phyloP scores from a whole-genome alignment of 192 early-diverging fungal species.

The Coemansia sp. region DNA sequence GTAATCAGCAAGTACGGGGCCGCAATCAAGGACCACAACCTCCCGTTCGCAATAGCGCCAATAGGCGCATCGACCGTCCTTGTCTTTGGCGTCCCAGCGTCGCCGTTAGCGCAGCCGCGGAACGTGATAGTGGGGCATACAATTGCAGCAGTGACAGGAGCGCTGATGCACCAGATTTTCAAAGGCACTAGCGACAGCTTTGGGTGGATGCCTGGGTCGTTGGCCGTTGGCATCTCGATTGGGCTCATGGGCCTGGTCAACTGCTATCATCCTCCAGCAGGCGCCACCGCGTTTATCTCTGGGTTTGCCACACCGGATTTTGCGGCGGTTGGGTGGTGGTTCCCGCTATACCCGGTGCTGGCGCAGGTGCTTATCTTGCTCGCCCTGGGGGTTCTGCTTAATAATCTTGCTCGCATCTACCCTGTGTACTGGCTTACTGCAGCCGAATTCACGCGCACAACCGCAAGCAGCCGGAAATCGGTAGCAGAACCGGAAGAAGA shows the following conservation, averaged over 20 bases:
- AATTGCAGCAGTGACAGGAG: conserved; percentile 36
- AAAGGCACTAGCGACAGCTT: conserved; percentile 26
- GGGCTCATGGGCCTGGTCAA: conserved; percentile 47
- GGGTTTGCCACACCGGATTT: conserved; percentile 35
- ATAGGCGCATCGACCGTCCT: conserved; percentile 49
- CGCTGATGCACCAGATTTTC: conserved; percentile 46
- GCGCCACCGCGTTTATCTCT: conserved; percentile 47
- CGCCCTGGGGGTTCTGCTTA: conserved; percentile 30
- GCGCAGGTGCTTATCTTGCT: conserved; percentile 43
- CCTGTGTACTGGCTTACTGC: conserved; percentile 54
- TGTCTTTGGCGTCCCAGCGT: conserved; percentile 40
- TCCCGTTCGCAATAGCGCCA: conserved; percentile 53
- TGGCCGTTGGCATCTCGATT: conserved; percentile 48
- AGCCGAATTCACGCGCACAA: conserved; percentile 9
- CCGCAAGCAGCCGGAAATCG: neutral
- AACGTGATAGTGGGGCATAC: conserved; percentile 47
- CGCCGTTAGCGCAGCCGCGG: conserved; percentile 50
- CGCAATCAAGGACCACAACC: conserved; percentile 40
- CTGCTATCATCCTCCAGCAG: conserved; percentile 54
- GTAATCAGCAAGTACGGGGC: conserved; percentile 47
- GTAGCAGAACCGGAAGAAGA: neutral
- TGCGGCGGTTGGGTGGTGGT: conserved; percentile 48
- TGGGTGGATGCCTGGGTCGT: conserved; percentile 44
- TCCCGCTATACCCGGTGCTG: conserved; percentile 48
- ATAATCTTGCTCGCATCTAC: conserved; percentile 44